Evolutionary conservation across 768 basidiomycete genomes (phyloP), one percentile per base, ranked within the genome.

Genomic region (Trametes cubensis): DNA sequence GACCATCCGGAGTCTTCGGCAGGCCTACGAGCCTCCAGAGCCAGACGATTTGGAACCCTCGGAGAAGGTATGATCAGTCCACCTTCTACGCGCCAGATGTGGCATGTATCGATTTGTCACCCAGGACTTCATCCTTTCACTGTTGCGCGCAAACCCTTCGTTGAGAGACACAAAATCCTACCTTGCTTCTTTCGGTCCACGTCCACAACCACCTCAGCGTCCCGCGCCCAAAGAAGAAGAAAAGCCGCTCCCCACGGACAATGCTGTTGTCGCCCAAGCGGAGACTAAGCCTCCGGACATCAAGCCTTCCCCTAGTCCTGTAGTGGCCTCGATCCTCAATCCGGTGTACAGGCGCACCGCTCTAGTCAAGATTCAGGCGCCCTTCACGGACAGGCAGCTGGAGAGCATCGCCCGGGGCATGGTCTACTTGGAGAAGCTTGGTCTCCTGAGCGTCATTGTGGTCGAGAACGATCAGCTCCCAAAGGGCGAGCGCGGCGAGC

Each of bases 111-210:
- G 17, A 40, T 52, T 45, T 3, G 42, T 17, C 47, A 11, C 57
- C 26, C 73, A 98, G 94, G 97, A 98, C 73, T 95, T 99, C 70
- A 95, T 99, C 70, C 78, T 98, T 58, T 97, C 95, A 34, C 91
- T 99, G 69, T 81, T 99, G 54, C 88, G 90, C 56, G 89, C 97
- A 28, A 94, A 92, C 63, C 96, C 97, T 14, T 98, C 96, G 2
- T 75, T 89, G 55, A 82, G 97, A 65, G 97, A 99, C 72, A 89
- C 95, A 28, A 88, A 87, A 55, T 89, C 89, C 0, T 99, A 97
- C 74, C 83, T 97, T 11, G 90, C 88, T 28, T 92, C 88, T n/a
- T 98, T 99, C 73, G 91, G 91, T 7, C 84, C 86, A 20, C 85
- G 86, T 30, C 84, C 84, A 57, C 58, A 73, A 34, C 70, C 61